A percentile compares a stretch with the other conserved stretches of the same genome.
Conservation (phyloP, 2,329 filamentous ascomycete genomes). For the Clonostachys solani region DNA sequence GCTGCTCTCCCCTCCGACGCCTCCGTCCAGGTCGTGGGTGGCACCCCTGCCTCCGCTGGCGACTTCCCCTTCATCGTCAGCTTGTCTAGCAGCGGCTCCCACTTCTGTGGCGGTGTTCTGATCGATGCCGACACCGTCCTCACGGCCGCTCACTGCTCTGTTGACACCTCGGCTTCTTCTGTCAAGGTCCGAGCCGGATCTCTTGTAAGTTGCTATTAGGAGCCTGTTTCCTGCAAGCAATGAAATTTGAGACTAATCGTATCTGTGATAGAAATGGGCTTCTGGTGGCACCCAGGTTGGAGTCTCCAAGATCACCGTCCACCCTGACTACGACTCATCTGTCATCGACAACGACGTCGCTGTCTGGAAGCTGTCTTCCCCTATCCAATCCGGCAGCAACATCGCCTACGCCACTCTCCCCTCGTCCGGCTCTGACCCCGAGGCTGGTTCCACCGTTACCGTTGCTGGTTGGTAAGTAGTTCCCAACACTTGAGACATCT, state of each 20-base stretch:
- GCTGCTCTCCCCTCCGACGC: constrained; percentile 3
- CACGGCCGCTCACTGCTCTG: constrained; percentile 22
- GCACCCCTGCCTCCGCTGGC: constrained; percentile 10
- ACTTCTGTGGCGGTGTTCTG: constrained; percentile 21
- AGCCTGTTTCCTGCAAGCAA: too few relatives aligned
- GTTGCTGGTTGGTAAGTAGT: constrained; percentile 3
- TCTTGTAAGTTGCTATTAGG: constrained; percentile 5
- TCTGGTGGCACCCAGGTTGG: constrained; percentile 15
- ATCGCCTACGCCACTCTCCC: constrained; percentile 3
- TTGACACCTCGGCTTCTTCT: constrained; percentile 5
- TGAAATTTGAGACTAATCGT: background rate
- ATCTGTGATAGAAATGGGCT: background rate
- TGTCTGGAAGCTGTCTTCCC: constrained; percentile 18
- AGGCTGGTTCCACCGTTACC: background rate
- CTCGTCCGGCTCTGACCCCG: constrained; percentile 2
- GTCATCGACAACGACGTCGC: constrained; percentile 18
- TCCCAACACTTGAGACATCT: background rate
- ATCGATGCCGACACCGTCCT: constrained; percentile 21
- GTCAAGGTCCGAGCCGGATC: constrained; percentile 19
- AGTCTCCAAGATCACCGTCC: constrained; percentile 12
- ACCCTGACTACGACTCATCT: constrained; percentile 13
- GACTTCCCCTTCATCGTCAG: constrained; percentile 25
- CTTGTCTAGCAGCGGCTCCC: constrained; percentile 7
- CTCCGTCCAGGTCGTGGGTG: constrained; percentile 13
- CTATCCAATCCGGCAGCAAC: constrained; percentile 6